Evolutionary conservation across 805 yeast species (phyloP).

Genomic region (Metschnikowia sp.): DNA sequence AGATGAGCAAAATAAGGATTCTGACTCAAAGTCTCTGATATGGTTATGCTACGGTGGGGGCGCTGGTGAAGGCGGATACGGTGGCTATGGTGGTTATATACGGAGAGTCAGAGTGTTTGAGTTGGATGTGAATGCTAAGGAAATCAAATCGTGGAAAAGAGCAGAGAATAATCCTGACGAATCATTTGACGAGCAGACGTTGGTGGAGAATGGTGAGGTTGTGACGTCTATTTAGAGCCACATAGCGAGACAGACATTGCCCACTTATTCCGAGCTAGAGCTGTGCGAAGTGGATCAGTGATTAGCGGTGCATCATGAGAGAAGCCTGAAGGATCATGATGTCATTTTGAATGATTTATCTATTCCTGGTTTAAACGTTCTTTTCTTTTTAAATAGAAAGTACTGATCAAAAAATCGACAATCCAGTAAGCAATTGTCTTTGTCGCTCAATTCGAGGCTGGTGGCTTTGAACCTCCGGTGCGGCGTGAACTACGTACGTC

Average conservation of each 20-base stretch:
- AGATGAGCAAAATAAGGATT: slow-evolving; percentile 37
- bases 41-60: slow-evolving; percentile 97
- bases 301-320: neutral
- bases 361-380: no score
- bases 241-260: no score
- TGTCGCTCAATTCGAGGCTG: no score
- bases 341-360: no score
- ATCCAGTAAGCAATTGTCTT: no score
- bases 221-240: neutral
- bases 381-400: no score
- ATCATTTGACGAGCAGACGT: slow-evolving; percentile 48
- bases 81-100: slow-evolving; percentile 84
- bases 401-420: no score
- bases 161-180: slow-evolving; percentile 52
- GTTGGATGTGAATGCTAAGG: slow-evolving; percentile 47
- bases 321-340: no score
- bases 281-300: no score
- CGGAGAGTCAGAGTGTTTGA: slow-evolving; percentile 76
- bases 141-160: slow-evolving; percentile 70
- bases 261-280: no score
- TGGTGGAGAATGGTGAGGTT: slow-evolving; percentile 21
- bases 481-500: no score
- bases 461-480: no score
- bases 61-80: slow-evolving; percentile 94
- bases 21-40: slow-evolving; percentile 34